Evolutionary conservation across 805 yeast genomes (phyloP), one percentile per base, ranked within the genome.

Genomic region (Cyberlindnera bimundalis): DNA sequence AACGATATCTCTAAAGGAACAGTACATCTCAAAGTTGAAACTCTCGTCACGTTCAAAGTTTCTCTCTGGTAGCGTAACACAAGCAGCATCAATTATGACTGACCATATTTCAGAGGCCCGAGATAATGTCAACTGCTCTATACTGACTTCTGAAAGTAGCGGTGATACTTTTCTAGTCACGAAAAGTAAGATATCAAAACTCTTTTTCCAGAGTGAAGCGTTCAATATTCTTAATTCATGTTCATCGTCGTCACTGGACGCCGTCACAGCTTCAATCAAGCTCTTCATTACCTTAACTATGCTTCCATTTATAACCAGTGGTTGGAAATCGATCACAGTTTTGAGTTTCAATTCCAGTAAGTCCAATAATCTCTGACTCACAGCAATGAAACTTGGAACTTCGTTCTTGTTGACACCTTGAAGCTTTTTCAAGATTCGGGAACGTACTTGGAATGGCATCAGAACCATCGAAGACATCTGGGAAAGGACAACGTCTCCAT

Each of bases 301-400:
- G 13, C 74, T 66, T 15, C 65, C 67, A 43, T 78, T 78, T 11
- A 64, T 55, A 2, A 81, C 39, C 19, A 74, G 61, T 0, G 61
- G 52, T 2, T 53, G 49, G 16, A 69, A 58, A 33, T 68, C 68
- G 0, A 35, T 43, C 2, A 62, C 45, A 0, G 43, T 27, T 3
- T 51, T 46, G n/a, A 83, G 39, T 29, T 69, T 68, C 1, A 47
- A 44, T 2, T 52, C 46, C n/a, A 83, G 51, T 13, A 73, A 45
- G 6, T 60, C 58, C 34, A 76, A 61, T 0, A 83, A 68, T 14
- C 55, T 51, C 38, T 70, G 71, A 49, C 89, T 74, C 1, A 79
- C 62, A 0, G 85, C 79, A 23, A 76, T 69, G 51, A 84, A 84
- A 0, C 84, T 71, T 3, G 90, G 86, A 23, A 82, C 71, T 37